These are phyloP conservation scores for Salvia splendens DNA, from an alignment of 257 asterid species.

Conservation along the genomic window DNA sequence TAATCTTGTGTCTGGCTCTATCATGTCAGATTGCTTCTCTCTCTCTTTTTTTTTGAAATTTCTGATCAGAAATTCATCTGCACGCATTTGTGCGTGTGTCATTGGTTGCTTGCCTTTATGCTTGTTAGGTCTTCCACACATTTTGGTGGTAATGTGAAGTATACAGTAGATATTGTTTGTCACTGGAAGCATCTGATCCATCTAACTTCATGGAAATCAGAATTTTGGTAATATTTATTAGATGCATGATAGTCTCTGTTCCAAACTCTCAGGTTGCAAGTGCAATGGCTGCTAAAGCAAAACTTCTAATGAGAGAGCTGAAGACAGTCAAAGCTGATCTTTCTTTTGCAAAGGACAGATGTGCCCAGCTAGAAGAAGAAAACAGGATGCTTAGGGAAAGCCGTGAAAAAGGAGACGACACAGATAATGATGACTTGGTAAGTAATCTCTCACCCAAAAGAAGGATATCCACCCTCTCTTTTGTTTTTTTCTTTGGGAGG, in stretches of 20 bases:
- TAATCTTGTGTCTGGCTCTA: not conserved
- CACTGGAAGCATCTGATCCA: slow-evolving; percentile 15
- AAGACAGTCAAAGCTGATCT: slow-evolving; percentile 94
- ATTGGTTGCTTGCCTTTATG: slow-evolving; percentile 16
- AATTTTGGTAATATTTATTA: slow-evolving; percentile 14
- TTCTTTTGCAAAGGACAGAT: slow-evolving; percentile 91
- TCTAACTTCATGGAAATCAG: slow-evolving; percentile 6
- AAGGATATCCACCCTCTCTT: not conserved
- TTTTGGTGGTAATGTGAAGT: slow-evolving; percentile 12
- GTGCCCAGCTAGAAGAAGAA: slow-evolving; percentile 93
- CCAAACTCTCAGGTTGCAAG: slow-evolving; percentile 76
- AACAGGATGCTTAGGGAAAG: slow-evolving; percentile 75
- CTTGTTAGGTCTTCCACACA: slow-evolving; percentile 9
- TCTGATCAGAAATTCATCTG: slow-evolving; percentile 5
- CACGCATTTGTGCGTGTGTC: not conserved
- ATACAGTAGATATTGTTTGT: slow-evolving; percentile 7
- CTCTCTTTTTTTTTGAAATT: slow-evolving; percentile 8
- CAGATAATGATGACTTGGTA: slow-evolving; percentile 96
- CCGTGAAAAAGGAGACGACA: slow-evolving; percentile 71
- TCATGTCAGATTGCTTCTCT: not conserved
- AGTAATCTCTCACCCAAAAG: slow-evolving; percentile 32
- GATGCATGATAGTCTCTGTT: slow-evolving; percentile 43
- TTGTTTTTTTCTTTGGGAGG: not conserved
- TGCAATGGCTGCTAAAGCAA: slow-evolving; percentile 99
- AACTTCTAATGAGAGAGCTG: slow-evolving; percentile 89